These are phyloP conservation scores for Ceratobasidium sp. DNA, from an alignment of 1,284 basidiomycete genomes.

Conservation along the genomic window DNA sequence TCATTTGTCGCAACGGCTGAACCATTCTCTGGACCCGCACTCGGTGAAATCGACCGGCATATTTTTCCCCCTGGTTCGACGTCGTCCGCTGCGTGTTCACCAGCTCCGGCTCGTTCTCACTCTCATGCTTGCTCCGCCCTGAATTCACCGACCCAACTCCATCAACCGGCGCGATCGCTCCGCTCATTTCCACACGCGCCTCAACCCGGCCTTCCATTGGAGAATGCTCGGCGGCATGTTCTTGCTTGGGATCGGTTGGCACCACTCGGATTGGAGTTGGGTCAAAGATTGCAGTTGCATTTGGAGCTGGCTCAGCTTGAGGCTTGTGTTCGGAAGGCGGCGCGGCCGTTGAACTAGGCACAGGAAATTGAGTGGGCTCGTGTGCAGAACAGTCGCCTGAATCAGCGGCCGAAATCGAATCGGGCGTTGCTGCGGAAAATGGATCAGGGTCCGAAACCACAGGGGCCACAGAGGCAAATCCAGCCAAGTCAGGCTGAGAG, in stretches of 20 bases:
- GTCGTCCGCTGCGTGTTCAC: no score
- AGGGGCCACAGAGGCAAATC: neutral
- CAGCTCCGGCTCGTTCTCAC: no score
- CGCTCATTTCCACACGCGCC: no score
- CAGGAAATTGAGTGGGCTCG: neutral
- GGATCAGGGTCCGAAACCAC: neutral
- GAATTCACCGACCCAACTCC: no score
- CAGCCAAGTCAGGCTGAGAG: neutral
- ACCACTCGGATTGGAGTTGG: neutral
- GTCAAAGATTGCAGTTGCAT: neutral
- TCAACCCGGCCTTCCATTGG: no score
- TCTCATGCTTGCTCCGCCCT: no score
- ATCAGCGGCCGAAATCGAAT: neutral
- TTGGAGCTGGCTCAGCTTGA: neutral
- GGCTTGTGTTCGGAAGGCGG: neutral
- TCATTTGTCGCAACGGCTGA: neutral
- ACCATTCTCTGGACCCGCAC: neutral
- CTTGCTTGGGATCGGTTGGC: no score
- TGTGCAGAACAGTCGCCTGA: neutral
- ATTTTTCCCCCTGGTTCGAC: no score
- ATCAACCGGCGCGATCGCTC: no score
- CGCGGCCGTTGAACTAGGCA: neutral
- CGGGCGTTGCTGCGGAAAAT: neutral
- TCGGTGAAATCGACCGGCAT: neutral
- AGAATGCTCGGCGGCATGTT: no score